A percentile compares a stretch with the other conserved stretches of the same genome.
Conservation (phyloP, 2,329 filamentous ascomycete species). For the Fusarium coffeatum region DNA sequence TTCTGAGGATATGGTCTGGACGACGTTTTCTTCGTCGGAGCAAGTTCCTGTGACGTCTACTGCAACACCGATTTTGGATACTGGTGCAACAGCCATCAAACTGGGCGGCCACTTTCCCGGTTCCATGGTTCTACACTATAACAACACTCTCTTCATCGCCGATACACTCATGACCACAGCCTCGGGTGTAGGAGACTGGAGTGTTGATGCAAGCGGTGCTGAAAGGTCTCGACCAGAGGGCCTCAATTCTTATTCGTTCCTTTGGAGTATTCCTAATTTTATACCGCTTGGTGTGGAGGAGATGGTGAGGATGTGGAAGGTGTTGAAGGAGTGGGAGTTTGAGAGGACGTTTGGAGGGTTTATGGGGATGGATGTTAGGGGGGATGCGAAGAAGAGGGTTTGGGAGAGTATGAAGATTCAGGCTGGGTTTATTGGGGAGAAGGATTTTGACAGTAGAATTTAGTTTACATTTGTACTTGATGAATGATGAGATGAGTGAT, state of each 20-base stretch:
- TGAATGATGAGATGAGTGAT: no score
- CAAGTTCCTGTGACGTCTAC: constrained; percentile 60
- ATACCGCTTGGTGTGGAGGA: constrained; percentile 76
- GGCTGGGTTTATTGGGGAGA: constrained; percentile 60
- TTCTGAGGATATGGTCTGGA: constrained; percentile 74
- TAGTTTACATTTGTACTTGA: no score
- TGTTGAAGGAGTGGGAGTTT: constrained; percentile 71
- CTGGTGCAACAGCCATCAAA: constrained; percentile 72
- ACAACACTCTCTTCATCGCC: constrained; percentile 74
- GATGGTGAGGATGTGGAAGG: constrained; percentile 76
- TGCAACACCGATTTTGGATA: constrained; percentile 55
- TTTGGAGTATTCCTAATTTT: constrained; percentile 81
- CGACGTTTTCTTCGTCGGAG: constrained; percentile 58
- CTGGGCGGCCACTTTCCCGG: constrained; percentile 85
- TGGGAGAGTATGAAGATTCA: constrained; percentile 84
- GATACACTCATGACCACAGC: constrained; percentile 82
- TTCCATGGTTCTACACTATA: constrained; percentile 73
- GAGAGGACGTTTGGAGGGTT: constrained; percentile 76
- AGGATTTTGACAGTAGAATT: constrained; percentile 51
- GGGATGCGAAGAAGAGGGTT: constrained; percentile 71
- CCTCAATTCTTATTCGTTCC: constrained; percentile 72
- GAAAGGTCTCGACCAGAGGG: constrained; percentile 54
- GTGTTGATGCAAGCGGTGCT: constrained; percentile 53
- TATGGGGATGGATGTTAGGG: constrained; percentile 68
- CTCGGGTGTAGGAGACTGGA: constrained; percentile 61